Evolutionary conservation across 1,139 yeast species (phyloP).

Genomic region (Oligophagozyma castellii): DNA sequence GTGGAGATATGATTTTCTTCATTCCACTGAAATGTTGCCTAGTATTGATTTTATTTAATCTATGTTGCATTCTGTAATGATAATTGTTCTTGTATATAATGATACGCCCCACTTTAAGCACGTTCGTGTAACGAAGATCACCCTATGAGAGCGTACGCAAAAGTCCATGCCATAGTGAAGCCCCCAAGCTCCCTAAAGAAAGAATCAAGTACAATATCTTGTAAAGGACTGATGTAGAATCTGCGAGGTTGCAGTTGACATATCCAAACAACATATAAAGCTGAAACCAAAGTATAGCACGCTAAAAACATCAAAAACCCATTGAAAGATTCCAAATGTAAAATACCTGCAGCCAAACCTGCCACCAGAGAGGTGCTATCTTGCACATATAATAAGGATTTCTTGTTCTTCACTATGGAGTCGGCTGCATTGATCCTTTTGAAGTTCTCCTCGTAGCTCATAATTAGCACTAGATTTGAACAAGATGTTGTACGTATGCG

Average conservation of each 20-base stretch:
- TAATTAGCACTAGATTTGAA: background rate
- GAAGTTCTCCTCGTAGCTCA: conserved; percentile 7
- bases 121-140: no score
- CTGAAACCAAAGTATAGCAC: conserved; percentile 35
- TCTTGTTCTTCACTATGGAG: conserved; percentile 18
- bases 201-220: conserved; percentile 43
- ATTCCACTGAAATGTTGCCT: background rate
- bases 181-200: conserved; percentile 51
- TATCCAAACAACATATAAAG: conserved; percentile 17
- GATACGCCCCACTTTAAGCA: no score
- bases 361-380: conserved; percentile 53
- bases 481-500: background rate
- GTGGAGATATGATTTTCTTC: conserved; percentile 11
- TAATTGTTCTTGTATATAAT: background rate
- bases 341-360: conserved; percentile 62
- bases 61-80: background rate
- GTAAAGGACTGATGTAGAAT: conserved; percentile 42
- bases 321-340: conserved; percentile 47
- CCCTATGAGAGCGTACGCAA: conserved; percentile 52
- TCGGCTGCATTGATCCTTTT: conserved; percentile 11
- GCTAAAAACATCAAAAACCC: conserved; percentile 50
- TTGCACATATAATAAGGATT: conserved; percentile 38
- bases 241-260: conserved; percentile 26
- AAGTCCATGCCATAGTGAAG: conserved; percentile 74
- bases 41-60: background rate